Evolutionary conservation across 2,329 filamentous ascomycete genomes (phyloP), one percentile per base, ranked within the genome.

Genomic region (Leptoxyphium fumago): DNA sequence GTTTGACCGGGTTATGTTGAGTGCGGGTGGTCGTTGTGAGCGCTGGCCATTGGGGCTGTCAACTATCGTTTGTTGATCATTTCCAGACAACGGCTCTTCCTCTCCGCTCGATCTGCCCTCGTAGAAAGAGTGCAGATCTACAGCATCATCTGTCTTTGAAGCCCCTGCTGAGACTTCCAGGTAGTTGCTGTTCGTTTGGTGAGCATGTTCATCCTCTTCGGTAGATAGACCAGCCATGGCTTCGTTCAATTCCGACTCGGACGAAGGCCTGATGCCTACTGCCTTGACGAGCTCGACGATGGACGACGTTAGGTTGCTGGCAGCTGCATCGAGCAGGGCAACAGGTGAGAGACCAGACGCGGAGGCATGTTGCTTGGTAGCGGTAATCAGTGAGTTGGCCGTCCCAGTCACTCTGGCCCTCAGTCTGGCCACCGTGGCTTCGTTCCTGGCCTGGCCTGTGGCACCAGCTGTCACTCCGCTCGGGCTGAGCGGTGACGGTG

Each of bases 321-420:
- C 87, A 2, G 91, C 89, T 2, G 89, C 91, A 61, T 98, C 91
- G 17, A 98, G 71, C 2, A 98, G 67, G 5, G 86, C 94, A n/a
- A 98, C 82, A 0, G 91, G 91, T 1, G 86, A 89, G 29, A 98
- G 75, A 28, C 91, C 91, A 15, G 77, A 79, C 1, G 86, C 80
- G 10, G 77, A 74, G 29, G 84, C 81, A 61, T 91, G 94, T 58
- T 94, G 94, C 67, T 93, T 94, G 29, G 85, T 82, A 1, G 89
- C 86, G 2, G 89, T 96, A 56, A 96, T 95, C 46, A 98, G 71
- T 57, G 89, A 91, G 69, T 96, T 96, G 41, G 91, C 88, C 1
- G 89, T 94, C 2, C 82, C 82, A n/a, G 87, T 93, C 2, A 96
- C 82, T 46, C 82, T 81, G 41, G 77, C 74, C 64, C 85, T 93